Conservation (phyloP, 495 filamentous ascomycete genomes). For the Neurospora sp. region DNA sequence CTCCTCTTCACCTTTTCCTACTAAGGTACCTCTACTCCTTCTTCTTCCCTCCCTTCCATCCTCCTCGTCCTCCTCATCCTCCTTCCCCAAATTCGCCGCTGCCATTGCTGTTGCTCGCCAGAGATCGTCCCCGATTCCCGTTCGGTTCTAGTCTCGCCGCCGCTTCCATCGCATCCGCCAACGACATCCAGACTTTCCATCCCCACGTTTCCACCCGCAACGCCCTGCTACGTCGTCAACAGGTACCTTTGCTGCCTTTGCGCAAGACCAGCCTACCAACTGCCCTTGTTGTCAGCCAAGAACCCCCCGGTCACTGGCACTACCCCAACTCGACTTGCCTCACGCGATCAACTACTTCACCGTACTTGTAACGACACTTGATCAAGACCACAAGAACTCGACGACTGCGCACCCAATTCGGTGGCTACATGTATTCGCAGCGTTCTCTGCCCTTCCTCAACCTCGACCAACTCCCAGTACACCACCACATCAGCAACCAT, state of each 20-base stretch:
- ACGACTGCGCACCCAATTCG: conserved; percentile 8
- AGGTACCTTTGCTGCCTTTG: background rate
- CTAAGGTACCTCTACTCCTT: too few relatives aligned
- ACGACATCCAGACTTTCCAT: background rate
- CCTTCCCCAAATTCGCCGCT: background rate
- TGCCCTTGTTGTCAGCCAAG: conserved; percentile 2
- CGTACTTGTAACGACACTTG: background rate
- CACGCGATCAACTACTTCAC: conserved; percentile 21
- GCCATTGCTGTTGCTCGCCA: background rate
- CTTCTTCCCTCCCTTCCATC: background rate
- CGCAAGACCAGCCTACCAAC: background rate
- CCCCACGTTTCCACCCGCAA: background rate
- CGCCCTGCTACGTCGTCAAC: background rate
- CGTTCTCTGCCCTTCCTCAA: conserved; percentile 2
- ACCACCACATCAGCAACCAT: conserved; percentile 19
- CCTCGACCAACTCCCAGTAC: conserved; percentile 2
- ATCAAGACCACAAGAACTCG: background rate
- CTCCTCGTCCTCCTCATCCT: background rate
- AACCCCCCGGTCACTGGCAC: background rate
- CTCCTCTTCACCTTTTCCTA: background rate
- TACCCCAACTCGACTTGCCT: conserved; percentile 7
- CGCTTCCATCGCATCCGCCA: background rate
- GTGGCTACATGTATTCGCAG: conserved; percentile 23
- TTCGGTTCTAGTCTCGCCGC: background rate
- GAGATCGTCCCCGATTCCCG: background rate